phyloP scores from a whole-genome alignment of 1,284 basidiomycete genomes.

The Naganishia sp. region DNA sequence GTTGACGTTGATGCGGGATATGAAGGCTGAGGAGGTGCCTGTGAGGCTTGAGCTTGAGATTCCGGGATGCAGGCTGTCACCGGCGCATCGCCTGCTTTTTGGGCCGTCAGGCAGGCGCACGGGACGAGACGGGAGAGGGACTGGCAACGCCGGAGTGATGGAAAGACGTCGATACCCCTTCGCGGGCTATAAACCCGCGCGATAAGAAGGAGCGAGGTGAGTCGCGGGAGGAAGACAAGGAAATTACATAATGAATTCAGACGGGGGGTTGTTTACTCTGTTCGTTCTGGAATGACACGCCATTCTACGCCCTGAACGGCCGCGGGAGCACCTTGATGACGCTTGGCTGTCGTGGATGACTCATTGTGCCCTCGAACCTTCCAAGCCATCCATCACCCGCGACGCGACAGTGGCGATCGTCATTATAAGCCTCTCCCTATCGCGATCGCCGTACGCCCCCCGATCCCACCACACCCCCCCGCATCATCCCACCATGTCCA shows the following conservation, averaged over 20 bases:
- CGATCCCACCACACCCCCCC: neutral
- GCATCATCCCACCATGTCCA: constrained; percentile 17
- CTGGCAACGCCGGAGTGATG: too few species aligned
- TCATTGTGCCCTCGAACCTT: constrained; percentile 17
- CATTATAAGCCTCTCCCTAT: neutral
- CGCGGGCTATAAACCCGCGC: too few species aligned
- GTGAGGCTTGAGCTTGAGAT: neutral
- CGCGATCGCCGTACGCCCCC: neutral
- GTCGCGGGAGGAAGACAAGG: too few species aligned
- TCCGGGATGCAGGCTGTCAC: constrained; percentile 2
- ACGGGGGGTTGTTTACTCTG: too few species aligned
- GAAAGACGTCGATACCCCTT: too few species aligned
- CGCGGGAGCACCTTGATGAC: constrained; percentile 19
- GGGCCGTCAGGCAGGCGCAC: neutral
- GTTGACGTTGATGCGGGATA: neutral
- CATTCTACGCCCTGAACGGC: neutral
- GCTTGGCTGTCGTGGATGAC: constrained; percentile 23
- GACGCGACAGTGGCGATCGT: constrained; percentile 6
- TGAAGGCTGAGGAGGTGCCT: neutral
- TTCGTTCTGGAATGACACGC: neutral
- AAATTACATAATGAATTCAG: too few species aligned
- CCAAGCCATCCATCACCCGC: constrained; percentile 7
- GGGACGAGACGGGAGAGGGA: neutral
- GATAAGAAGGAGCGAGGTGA: too few species aligned
- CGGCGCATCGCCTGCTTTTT: constrained; percentile 11